These are phyloP conservation scores for Geranium brycei DNA, from an alignment of 345 rosid genomes.

Conservation along the genomic window DNA sequence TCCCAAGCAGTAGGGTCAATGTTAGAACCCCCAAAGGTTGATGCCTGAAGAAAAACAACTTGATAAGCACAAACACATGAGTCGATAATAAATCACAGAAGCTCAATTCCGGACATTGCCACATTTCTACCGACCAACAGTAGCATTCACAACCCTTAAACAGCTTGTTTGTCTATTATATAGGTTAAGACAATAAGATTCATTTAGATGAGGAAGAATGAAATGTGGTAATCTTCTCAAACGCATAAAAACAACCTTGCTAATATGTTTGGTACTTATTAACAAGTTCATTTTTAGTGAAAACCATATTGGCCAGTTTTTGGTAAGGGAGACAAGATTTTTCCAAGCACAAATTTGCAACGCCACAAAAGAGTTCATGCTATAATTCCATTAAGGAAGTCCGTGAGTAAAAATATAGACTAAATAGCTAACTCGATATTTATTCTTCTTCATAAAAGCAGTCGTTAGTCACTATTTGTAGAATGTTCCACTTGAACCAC, in stretches of 20 bases:
- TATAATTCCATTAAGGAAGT: no score
- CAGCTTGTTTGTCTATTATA: neutral
- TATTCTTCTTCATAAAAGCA: neutral
- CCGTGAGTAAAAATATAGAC: no score
- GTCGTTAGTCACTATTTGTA: no score
- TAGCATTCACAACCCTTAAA: neutral
- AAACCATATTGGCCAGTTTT: no score
- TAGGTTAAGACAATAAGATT: neutral
- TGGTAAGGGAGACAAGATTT: no score
- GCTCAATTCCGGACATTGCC: no score
- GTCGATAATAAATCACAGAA: neutral
- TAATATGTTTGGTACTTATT: no score
- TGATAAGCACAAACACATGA: neutral
- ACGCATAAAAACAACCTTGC: neutral
- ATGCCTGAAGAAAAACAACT: constrained; percentile 5
- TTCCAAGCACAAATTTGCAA: no score
- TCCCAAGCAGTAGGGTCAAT: constrained; percentile 19
- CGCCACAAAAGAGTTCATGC: no score
- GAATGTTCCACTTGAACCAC: neutral
- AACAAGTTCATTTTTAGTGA: no score
- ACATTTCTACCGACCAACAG: no score
- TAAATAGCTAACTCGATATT: no score
- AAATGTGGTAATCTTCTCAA: neutral
- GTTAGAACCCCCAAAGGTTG: constrained; percentile 19
- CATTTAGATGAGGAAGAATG: neutral